phyloP scores from a whole-genome alignment of 108 stramenopile species.

The Cyclostephanos tholiformis region DNA sequence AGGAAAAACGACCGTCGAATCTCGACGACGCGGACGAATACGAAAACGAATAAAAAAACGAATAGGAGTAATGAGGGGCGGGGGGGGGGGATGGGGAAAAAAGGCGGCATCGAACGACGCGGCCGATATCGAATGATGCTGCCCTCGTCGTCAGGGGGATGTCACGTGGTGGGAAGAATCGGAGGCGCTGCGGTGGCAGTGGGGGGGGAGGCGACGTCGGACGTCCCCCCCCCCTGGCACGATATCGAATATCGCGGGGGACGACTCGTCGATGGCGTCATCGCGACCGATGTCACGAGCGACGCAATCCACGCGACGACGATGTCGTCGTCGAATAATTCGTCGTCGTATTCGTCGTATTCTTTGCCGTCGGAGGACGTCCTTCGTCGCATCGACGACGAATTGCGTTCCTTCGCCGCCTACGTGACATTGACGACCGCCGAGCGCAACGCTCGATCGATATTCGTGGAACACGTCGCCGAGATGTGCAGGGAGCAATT shows the following conservation, averaged over 20 bases:
- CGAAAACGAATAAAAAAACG: too few relatives aligned
- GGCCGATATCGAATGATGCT: slow-evolving; percentile 35
- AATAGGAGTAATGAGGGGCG: too few relatives aligned
- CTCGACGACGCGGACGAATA: too few relatives aligned
- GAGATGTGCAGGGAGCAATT: slow-evolving; percentile 25
- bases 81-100: not conserved
- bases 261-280: too few relatives aligned
- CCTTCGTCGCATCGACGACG: slow-evolving; percentile 41
- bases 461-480: slow-evolving; percentile 47
- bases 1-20: too few relatives aligned
- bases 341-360: not conserved
- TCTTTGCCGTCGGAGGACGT: slow-evolving; percentile 20
- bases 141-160: too few relatives aligned
- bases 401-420: slow-evolving; percentile 59
- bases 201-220: slow-evolving; percentile 20
- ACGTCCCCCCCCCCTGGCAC: slow-evolving; percentile 30
- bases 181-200: too few relatives aligned
- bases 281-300: too few relatives aligned
- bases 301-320: too few relatives aligned
- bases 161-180: too few relatives aligned
- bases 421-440: slow-evolving; percentile 62
- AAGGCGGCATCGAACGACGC: not conserved
- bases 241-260: slow-evolving; percentile 9
- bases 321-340: not conserved
- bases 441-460: slow-evolving; percentile 55